Base-by-base conservation (phyloP, 768 basidiomycete species). In the Suillus decipiens region DNA sequence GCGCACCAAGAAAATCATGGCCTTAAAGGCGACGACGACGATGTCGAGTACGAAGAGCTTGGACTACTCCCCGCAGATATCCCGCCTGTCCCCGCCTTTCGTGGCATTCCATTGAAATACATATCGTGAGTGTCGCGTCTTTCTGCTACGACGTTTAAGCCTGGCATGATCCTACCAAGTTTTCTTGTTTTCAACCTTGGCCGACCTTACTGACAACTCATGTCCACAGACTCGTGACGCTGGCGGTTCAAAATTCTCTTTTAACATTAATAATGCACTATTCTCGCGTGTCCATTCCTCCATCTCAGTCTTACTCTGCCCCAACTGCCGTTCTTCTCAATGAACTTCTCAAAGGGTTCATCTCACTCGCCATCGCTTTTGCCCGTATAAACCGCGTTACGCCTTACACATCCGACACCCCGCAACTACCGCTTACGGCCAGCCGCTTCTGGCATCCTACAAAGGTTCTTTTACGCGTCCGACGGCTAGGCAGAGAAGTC, bases 261-360 rank as follows among this genome's bases (percentile, higher is more conserved):
- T 74, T 99, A 61, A 92, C 94, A 39, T 86, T 99, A 75, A 90
- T 98, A 74, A 96, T 99, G 92, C 95, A 97, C 80, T 93, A 96
- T 77, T 97, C 96, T 43, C 88, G 95, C 66, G 89, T 93, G 59
- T 89, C 91, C 11, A 85, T 87, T 19, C 81, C 92, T 2, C 85
- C 91, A 0, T 86, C 88, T 60, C 82, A 84, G 61, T 82, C 88
- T 2, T 99, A 98, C 76, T 96, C 92, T 41, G 92, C 96, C n/a
- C 93, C 94, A 14, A 87, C 92, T 7, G 96, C 96, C 56, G 96
- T 99, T 34, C 84, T 99, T 41, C 84, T 97, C 78, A 96, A 92
- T 78, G 96, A 99, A 77, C 84, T 98, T 53, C 81, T 98, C 67
- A 99, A 99, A 76, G 93, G 94, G 60, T 78, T 83, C 51, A 95